Percentiles rank a stretch among this genome's conserved stretches.
Evolutionary conservation across 2,329 filamentous ascomycete genomes (phyloP).

Genomic region (Ophiocordyceps robertsii): DNA sequence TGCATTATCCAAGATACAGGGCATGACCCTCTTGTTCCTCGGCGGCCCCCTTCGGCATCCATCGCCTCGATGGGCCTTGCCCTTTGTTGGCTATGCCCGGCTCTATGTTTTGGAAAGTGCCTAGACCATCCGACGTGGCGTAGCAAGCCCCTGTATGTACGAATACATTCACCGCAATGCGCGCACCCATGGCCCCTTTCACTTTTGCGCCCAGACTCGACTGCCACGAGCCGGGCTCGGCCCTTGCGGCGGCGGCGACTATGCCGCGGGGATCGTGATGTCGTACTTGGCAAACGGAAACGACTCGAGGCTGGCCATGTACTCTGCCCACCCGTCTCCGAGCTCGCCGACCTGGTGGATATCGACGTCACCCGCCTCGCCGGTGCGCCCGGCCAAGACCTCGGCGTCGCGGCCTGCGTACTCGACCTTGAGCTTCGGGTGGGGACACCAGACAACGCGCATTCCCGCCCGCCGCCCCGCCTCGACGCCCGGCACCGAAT

Average conservation of each 20-base stretch:
- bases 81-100: too few species aligned
- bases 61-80: too few species aligned
- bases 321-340: conserved; percentile 48
- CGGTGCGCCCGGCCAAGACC: conserved; percentile 72
- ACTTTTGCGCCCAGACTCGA: too few species aligned
- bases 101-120: too few species aligned
- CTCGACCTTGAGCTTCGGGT: conserved; percentile 62
- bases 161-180: too few species aligned
- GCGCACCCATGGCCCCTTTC: too few species aligned
- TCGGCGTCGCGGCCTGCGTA: conserved; percentile 64
- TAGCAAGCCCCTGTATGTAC: too few species aligned
- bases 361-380: conserved; percentile 46
- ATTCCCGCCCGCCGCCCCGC: conserved; percentile 83
- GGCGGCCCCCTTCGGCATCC: too few species aligned
- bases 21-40: too few species aligned
- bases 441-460: conserved; percentile 87
- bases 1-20: too few species aligned
- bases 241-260: not conserved
- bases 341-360: conserved; percentile 42
- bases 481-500: conserved; percentile 87
- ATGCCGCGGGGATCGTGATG: conserved; percentile 28
- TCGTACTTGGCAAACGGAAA: conserved; percentile 49
- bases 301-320: conserved; percentile 32
- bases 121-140: too few species aligned
- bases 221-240: too few species aligned